These are phyloP conservation scores for Isabelozyma gotoi DNA, from an alignment of 805 yeast genomes.

Conservation along the genomic window DNA sequence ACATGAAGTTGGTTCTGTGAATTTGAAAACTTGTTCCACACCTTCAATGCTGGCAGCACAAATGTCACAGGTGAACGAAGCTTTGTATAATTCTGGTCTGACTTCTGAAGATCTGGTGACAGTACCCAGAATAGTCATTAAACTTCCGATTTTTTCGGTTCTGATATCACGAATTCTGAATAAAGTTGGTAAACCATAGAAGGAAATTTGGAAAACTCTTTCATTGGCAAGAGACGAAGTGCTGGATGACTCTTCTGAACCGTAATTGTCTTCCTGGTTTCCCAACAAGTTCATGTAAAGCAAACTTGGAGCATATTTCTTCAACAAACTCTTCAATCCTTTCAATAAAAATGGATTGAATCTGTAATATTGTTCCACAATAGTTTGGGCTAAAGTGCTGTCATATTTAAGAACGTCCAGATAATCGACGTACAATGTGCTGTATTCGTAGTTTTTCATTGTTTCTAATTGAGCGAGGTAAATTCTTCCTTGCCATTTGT, in stretches of 20 bases:
- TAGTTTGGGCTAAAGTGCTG: conserved; percentile 86
- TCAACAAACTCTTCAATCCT: conserved; percentile 73
- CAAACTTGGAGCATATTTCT: conserved; percentile 71
- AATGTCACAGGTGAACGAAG: conserved; percentile 83
- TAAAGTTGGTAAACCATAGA: conserved; percentile 79
- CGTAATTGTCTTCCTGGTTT: conserved; percentile 27
- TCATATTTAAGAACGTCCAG: conserved; percentile 76
- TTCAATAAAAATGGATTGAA: conserved; percentile 80
- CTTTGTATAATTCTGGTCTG: conserved; percentile 87
- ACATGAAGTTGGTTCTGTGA: conserved; percentile 93
- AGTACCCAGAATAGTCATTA: conserved; percentile 86
- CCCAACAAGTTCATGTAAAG: conserved; percentile 46
- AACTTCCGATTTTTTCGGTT: conserved; percentile 83
- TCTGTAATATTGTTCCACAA: conserved; percentile 88
- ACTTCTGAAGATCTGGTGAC: conserved; percentile 96
- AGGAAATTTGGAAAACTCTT: conserved; percentile 83
- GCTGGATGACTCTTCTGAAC: conserved; percentile 31
- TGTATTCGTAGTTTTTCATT: conserved; percentile 71
- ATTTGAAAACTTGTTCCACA: conserved; percentile 89
- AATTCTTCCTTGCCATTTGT: conserved; percentile 51
- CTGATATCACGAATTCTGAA: conserved; percentile 87
- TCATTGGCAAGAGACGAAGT: conserved; percentile 54
- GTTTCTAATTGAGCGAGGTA: conserved; percentile 80
- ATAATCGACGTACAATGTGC: conserved; percentile 83
- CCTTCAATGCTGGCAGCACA: conserved; percentile 85